Evolutionary conservation across 202 grass and related monocot species (phyloP), one percentile per base, ranked within the genome.

Genomic region (Hordeum pubiflorum): DNA sequence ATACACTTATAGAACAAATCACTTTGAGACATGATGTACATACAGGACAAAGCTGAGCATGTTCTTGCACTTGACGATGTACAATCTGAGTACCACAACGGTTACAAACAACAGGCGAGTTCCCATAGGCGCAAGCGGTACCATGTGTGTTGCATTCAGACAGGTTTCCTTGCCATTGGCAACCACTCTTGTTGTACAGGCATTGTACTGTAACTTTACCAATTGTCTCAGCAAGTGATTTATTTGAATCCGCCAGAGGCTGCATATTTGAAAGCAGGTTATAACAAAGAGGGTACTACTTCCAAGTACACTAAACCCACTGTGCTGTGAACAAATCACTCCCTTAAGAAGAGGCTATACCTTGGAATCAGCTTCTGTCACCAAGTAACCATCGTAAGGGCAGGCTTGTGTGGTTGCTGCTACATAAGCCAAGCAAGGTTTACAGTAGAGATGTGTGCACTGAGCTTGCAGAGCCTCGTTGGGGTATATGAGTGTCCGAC

Each of bases 361-460:
- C 97, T 99, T 99, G n/a, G 92, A 96, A 83, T 99, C 97, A 11
- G 92, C 85, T 91, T 96, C 89, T 37, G 90, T 99, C 66, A 99
- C 97, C 69, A 99, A 90, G 71, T 99, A 99, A 27, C 97, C 97
- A 77, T 99, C 97, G 83, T 99, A 99, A 71, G 97, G 97, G 58
- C 97, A 99, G 17, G 91, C 90, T 84, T 99, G 91, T 39, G 97
- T 96, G n/a, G 97, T 99, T 65, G 92, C 85, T 24, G 85, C 92
- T 61, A 89, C 87, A 83, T 99, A 94, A 63, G 92, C 62, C 79
- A 99, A 94, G 83, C 97, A 96, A 50, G 92, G 83, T 87, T 96
- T 96, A 81, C 97, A 99, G 79, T 99, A 99, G 24, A 99, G 87
- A 96, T 99, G 97, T 17, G 97, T 99, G 85, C 96, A 99, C 55